Conservation (phyloP, 2,329 filamentous ascomycete species). For the Epichloe scottii region DNA sequence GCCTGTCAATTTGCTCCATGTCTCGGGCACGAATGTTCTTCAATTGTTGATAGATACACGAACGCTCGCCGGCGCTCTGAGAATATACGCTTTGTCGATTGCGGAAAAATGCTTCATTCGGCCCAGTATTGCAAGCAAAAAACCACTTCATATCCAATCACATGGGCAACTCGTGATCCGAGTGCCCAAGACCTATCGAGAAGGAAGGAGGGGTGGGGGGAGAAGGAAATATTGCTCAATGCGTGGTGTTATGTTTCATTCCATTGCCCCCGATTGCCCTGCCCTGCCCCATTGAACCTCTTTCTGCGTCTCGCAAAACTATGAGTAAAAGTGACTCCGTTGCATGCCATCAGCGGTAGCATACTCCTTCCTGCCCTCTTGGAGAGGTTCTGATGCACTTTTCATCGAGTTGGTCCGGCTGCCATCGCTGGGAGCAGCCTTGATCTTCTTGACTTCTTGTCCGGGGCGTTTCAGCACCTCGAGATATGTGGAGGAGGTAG, state of each 20-base stretch:
- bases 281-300: neutral
- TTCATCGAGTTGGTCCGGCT: constrained; percentile 38
- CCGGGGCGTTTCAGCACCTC: constrained; percentile 53
- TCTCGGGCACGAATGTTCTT: neutral
- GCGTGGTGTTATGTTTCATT: neutral
- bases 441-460: constrained; percentile 38
- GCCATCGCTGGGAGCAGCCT: constrained; percentile 33
- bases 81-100: neutral
- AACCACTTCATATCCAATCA: neutral
- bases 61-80: constrained; percentile 2
- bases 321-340: constrained; percentile 47
- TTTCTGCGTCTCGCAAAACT: constrained; percentile 8
- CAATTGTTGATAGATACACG: neutral
- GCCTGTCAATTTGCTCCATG: neutral
- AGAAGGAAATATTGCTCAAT: neutral
- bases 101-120: neutral
- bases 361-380: constrained; percentile 38
- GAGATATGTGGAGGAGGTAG: constrained; percentile 77
- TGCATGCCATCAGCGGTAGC: constrained; percentile 43
- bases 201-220: neutral
- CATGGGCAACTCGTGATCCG: neutral
- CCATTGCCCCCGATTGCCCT: too few relatives aligned
- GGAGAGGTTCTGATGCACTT: constrained; percentile 24
- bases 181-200: neutral
- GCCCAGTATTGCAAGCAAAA: neutral